Evolutionary conservation across 805 yeast species (phyloP), one percentile per base, ranked within the genome.

Genomic region (Saccharomycopsis fibuligera): DNA sequence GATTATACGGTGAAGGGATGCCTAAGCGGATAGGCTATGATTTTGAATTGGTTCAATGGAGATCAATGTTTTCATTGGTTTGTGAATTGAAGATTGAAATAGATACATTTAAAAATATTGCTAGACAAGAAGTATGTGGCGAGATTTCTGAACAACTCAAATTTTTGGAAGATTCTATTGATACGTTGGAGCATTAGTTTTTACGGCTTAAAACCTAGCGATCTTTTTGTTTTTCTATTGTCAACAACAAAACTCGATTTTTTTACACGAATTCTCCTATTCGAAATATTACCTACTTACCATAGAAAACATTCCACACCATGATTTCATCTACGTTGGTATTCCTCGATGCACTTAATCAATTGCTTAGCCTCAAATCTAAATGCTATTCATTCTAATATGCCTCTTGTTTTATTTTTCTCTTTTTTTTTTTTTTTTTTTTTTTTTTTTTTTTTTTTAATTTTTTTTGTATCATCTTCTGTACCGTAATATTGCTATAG

Each of bases 1-100:
- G 87, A 51, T 60, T 80, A 10, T 81, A 78, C 54, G 86, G 86
- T 4, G 69, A 75, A 3, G 80, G 76, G 3, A 71, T 78, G 71
- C 68, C 68, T 39, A 63, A 66, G 47, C 65, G 74, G 22, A 68
- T 75, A 2, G 80, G 81, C 1, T 76, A 70, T 55, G 84, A 79
- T 58, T 75, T 78, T 57, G 85, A 79, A 57, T 63, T 70, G 37
- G 68, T 69, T n/a, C 79, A 76, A 54, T 80, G 85, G 84, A 62
- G 67, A 47, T 73, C 73, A 47, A 78, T 79, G 83, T 66, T 71
- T 43, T 68, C 68, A 51, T 65, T 78, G 36, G 60, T 80, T 14
- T 80, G 86, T 60, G 79, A 76, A 35, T 55, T 71, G 48, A 66
- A 72, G 31, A 60, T 78, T 35, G 62, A 72, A 9, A 60, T 79